These are phyloP conservation scores for Conticribra guillardii DNA, from an alignment of 108 stramenopile genomes.

Conservation along the genomic window DNA sequence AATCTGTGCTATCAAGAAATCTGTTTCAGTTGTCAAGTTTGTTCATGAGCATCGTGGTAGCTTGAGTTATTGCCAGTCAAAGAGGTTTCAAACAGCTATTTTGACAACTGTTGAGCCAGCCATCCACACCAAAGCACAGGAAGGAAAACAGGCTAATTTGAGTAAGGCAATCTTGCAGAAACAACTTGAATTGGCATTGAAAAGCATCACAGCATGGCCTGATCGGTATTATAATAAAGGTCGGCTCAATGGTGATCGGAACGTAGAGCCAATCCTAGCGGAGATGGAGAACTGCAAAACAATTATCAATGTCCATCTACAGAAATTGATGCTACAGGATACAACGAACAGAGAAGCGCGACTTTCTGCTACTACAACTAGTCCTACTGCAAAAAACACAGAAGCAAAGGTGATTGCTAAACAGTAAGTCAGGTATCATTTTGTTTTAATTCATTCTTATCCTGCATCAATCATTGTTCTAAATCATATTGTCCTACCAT, in stretches of 20 bases:
- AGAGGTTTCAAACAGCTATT: background rate
- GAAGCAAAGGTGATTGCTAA: background rate
- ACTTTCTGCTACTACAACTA: background rate
- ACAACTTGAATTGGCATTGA: background rate
- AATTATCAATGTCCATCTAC: background rate
- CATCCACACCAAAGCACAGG: background rate
- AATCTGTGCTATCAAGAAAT: background rate
- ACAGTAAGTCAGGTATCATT: background rate
- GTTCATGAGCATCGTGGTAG: background rate
- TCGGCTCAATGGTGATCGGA: background rate
- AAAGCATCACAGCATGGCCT: background rate
- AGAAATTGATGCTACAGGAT: background rate
- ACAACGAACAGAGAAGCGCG: background rate
- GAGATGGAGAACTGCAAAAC: background rate
- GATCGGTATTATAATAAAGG: background rate
- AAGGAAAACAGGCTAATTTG: background rate
- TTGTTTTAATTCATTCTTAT: background rate
- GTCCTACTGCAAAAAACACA: background rate
- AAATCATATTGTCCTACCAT: too few species aligned
- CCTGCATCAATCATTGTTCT: background rate
- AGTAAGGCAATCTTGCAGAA: background rate
- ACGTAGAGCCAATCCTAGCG: background rate
- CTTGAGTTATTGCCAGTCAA: background rate
- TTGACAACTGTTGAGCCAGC: background rate
- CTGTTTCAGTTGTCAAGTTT: background rate